Base-by-base conservation (phyloP, 2,329 filamentous ascomycete species). In the Alternaria sp. region DNA sequence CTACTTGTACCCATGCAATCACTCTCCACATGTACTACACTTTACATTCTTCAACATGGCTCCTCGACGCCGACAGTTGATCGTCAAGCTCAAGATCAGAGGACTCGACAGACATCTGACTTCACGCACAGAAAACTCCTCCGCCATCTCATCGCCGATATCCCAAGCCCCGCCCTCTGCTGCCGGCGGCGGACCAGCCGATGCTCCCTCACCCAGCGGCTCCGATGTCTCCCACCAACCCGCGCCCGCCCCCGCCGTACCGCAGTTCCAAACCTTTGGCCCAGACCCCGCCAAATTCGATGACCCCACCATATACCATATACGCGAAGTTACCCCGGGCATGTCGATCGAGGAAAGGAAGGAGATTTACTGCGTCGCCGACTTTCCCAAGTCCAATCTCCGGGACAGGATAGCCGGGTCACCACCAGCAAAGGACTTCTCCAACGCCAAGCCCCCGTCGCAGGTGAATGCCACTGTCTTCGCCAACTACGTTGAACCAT, bases 401-500 rank as follows among this genome's bases (percentile, higher is more conserved):
- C 86, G 89, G 61, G 90, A 97, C 75, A 85, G 96, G 69, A 96
- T 97, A 67, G 91, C 95, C 11, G 96, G 96, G 51, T 90, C 91
- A 43, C 92, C 94, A 1, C 95, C 96, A 1, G 94, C 98, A 79
- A 93, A 93, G 78, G 96, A 99, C 82, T 98, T 97, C 75, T 97
- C 93, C 77, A 97, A 89, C 76, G 91, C 93, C 32, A 99, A 98
- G 78, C 93, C 95, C 6, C 90, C 90, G 19, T 97, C 95, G 73
- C 96, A 99, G 83, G 96, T 98, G 78, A 94, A 92, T 77, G 96
- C 96, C 69, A 91, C 89, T 60, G 97, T 95, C 2, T 99, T 99
- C 80, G 90, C 91, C n/a, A 90, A 91, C 6, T 97, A 96, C 76
- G 87, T 96, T 58, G 96, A 99, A 67, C 93, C 94, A 0, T 98